Percentiles rank a stretch among this genome's conserved stretches.
phyloP scores from a whole-genome alignment of 2,329 filamentous ascomycete species.

The Fusarium cicatricum region DNA sequence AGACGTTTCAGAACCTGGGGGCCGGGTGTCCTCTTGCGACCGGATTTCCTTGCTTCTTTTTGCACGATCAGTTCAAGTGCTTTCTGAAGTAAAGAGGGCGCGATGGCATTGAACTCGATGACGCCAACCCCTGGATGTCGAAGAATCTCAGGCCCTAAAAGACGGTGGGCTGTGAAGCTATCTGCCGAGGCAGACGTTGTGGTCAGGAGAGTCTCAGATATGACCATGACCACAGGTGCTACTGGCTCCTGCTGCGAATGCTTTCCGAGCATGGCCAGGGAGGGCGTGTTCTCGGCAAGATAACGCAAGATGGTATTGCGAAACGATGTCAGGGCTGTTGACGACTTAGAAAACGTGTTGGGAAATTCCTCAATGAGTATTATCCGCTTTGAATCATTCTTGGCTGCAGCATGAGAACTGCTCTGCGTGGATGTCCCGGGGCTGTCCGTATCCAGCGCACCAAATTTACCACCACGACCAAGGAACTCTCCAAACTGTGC shows the following conservation, averaged over 20 bases:
- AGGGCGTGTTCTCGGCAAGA: slow-evolving; percentile 71
- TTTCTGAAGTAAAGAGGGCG: slow-evolving; percentile 84
- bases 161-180: slow-evolving; percentile 89
- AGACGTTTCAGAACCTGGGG: slow-evolving; percentile 80
- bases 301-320: slow-evolving; percentile 78
- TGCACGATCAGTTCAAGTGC: slow-evolving; percentile 82
- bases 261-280: slow-evolving; percentile 57
- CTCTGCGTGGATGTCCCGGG: slow-evolving; percentile 41
- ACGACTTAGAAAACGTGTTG: slow-evolving; percentile 74
- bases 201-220: slow-evolving; percentile 89
- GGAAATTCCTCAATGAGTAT: slow-evolving; percentile 86
- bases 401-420: slow-evolving; percentile 27
- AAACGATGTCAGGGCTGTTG: slow-evolving; percentile 73
- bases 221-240: slow-evolving; percentile 84
- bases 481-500: slow-evolving; percentile 94
- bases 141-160: slow-evolving; percentile 86
- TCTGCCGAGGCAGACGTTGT: slow-evolving; percentile 86
- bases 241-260: slow-evolving; percentile 56
- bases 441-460: slow-evolving; percentile 66
- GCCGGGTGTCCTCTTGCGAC: slow-evolving; percentile 77
- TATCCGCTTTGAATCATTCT: slow-evolving; percentile 55
- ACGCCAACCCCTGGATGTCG: slow-evolving; percentile 80
- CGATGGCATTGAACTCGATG: slow-evolving; percentile 94
- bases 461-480: slow-evolving; percentile 80
- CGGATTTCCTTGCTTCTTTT: slow-evolving; percentile 85